These are phyloP conservation scores for Casuarina cunninghamiana DNA, from an alignment of 306 rosid species.

Conservation along the genomic window DNA sequence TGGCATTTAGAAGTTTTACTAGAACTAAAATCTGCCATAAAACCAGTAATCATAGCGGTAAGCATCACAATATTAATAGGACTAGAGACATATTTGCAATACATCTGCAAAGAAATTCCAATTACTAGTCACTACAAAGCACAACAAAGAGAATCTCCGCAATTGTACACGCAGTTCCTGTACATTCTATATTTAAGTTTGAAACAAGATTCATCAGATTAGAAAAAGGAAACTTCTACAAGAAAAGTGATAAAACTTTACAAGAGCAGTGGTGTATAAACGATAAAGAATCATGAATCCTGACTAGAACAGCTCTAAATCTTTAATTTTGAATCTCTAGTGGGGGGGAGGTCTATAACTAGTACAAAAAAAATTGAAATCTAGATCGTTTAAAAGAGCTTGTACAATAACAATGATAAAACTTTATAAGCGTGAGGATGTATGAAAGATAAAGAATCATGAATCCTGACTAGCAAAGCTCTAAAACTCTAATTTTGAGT, in stretches of 20 bases:
- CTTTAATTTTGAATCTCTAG: no score
- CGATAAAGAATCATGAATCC: no score
- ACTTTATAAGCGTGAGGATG: no score
- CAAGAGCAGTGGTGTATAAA: no score
- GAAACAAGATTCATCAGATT: background rate
- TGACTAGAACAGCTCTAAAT: no score
- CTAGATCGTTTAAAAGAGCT: background rate
- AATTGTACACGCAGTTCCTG: background rate
- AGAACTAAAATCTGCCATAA: slow-evolving; percentile 30
- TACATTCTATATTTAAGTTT: background rate
- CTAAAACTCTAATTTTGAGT: background rate
- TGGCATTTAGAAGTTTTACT: slow-evolving; percentile 47
- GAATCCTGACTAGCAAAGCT: background rate
- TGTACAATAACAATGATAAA: no score
- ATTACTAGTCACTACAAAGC: no score
- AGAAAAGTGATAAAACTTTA: no score
- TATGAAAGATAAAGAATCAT: background rate
- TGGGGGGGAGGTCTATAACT: background rate
- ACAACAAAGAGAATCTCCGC: no score
- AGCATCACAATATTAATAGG: background rate
- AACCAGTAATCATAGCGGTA: slow-evolving; percentile 20
- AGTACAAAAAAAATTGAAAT: background rate
- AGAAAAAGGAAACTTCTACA: no score
- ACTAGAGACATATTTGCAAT: no score
- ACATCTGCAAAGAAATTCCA: no score